Base-by-base conservation (phyloP, 768 basidiomycete species). In the Hydnomerulius pinastri region DNA sequence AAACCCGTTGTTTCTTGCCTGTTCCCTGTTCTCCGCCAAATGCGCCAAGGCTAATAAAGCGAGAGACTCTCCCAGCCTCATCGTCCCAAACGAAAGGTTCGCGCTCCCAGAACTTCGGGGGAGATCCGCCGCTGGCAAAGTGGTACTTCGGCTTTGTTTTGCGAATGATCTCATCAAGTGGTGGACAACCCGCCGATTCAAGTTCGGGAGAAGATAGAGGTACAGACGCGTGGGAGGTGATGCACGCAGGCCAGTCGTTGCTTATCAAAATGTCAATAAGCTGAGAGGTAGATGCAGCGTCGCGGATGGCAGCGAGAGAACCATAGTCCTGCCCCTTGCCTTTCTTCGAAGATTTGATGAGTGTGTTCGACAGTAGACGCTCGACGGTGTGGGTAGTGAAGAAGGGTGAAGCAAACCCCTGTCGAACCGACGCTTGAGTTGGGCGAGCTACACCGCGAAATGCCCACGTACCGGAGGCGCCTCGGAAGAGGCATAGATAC, bases 81-180 rank as follows among this genome's bases (percentile, higher is more conserved):
- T 85, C 85, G 36, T 82, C 80, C 94, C 94, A 98, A 4, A 80
- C 66, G 64, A 86, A 96, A 1, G 97, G 95, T 51, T 98, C 94
- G 45, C 95, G 76, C 67, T 99, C 97, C 94, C 95, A 98, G 66
- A 97, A 99, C 46, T 77, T 79, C 0, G 88, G 77, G 12, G 81
- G 79, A n/a, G 75, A 70, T 0, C 84, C 83, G 12, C 80, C 83
- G 8, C 81, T 79, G 18, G 87, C 81, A 63, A 98, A 91, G 60
- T 95, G 85, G 71, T 99, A 99, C 43, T 90, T 80, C 2, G 96
- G 94, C 59, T 86, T 87, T 21, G 79, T 81, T 51, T 77, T 78
- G 21, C 75, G 73, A 29, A 88, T 74, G 2, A 86, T 67, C 32
- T 89, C 85, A 54, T 87, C 83, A 5, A 90, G 70, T 13, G 86